Base-by-base conservation (phyloP, 2,329 filamentous ascomycete species). In the Neobulgaria alba region DNA sequence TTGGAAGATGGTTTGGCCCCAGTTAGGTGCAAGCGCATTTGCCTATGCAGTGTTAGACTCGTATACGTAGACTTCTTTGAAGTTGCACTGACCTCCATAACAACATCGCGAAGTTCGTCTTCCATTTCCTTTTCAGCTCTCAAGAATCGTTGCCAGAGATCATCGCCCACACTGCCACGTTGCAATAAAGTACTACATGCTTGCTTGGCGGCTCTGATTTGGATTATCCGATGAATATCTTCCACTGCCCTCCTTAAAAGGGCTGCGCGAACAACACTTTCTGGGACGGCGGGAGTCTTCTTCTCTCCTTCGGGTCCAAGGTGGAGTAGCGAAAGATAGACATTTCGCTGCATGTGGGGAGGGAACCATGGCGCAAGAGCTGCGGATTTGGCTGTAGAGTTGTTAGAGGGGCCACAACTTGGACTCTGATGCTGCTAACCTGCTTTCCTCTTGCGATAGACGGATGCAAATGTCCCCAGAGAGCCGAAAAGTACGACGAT, bases 81-180 rank as follows among this genome's bases (percentile, higher is more conserved):
- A 10, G 8, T n/a, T 15, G n/a, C n/a, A 48, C 72, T 47, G 63
- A 93, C 88, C 79, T 96, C 90, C 55, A 80, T 77, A 23, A 96
- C 88, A 17, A 96, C 90, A 64, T 98, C 92, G 55, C 86, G 78
- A 47, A 98, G 72, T 66, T 98, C 92, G 52, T 88, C 86, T 67
- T 98, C 89, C 71, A 96, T 93, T 66, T 98, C 92, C 68, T 93
- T 89, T 74, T 98, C 92, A 1, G 90, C 92, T 37, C 87, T 76
- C 64, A 81, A 66, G 63, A 96, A 95, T 29, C 90, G 75, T 68
- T 95, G 86, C 84, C 88, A 95, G 53, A 98, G 66, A 63, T 98
- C 92, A 61, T 98, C 92, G 10, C 92, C 90, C 2, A 98, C 88
- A 57, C 87, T 94, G 36, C 92, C 92, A 49, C 87, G 75, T 65